Base-by-base conservation (phyloP, 257 asterid genomes). In the Perilla frutescens region DNA sequence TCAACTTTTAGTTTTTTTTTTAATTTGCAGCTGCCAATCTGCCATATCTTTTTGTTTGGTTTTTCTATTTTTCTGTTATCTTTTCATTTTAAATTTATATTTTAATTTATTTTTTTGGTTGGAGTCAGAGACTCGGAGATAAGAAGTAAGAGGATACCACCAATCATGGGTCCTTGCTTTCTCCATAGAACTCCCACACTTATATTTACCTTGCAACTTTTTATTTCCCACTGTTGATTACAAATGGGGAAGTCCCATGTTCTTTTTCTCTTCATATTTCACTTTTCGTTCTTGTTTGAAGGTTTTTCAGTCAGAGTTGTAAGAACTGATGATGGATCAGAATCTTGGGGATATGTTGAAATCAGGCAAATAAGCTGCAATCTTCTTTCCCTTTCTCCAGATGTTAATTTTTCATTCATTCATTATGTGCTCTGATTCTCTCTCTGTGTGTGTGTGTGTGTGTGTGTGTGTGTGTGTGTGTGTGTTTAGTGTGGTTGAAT, bases 301-400 rank as follows among this genome's bases (percentile, higher is more conserved):
- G 82, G 75, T 70, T 51, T 47, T 10, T 55, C 14, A 1, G 85
- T 73, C 66, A 44, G 76, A 43, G 90, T 84, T 77, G 81, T 76
- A 39, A 62, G 81, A 64, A 75, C 87, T 69, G 75, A 48, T 39
- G 98, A 93, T 86, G 96, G 87, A 71, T 88, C 96, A 77, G 97
- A 93, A 82, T 73, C 90, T 0, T 93, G 97, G 98, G 98, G 98
- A 5, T 93, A 91, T 72, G 98, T 93, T 71, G 81, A 89, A 93
- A 96, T 93, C 75, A 87, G 98, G 81, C 97, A 29, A 89, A 97
- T 93, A 81, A 79, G 86, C 39, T 55, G 1, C 48, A 20, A 6
- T 59, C 70, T 4, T 36, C 2, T 3, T 60, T 53, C 44, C n/a
- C 12, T 7, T 6, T 43, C 29, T 8, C 5, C 11, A 1, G 4